Percentiles rank a stretch among this genome's conserved stretches.
phyloP scores from a whole-genome alignment of 148 eudicot species.

The Spergularia bocconei region DNA sequence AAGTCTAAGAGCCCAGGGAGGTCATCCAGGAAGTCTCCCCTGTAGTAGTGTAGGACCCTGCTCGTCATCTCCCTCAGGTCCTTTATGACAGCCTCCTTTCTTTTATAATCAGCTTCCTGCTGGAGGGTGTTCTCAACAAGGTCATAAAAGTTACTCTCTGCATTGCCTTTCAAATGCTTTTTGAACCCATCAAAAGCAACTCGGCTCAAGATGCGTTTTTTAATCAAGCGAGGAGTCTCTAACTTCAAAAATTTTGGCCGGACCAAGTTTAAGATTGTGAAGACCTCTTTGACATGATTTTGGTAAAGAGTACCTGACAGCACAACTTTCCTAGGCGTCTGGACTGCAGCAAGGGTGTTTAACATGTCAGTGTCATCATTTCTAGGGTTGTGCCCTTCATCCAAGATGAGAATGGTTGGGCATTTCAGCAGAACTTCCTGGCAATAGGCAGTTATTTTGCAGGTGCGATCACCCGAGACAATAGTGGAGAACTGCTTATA shows the following conservation, averaged over 20 bases:
- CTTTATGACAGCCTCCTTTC: conserved; percentile 61
- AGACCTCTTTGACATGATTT: conserved; percentile 88
- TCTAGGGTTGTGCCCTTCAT: conserved; percentile 94
- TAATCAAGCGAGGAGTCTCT: conserved; percentile 50
- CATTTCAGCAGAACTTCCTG: conserved; percentile 51
- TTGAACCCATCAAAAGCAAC: conserved; percentile 42
- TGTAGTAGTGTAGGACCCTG: conserved; percentile 79
- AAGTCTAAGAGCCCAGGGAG: conserved; percentile 86
- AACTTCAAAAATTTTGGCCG: conserved; percentile 69
- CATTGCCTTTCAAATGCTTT: conserved; percentile 42
- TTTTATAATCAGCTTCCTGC: conserved; percentile 55
- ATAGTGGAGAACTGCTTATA: conserved; percentile 76
- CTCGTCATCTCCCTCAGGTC: conserved; percentile 84
- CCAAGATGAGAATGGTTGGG: conserved; percentile 73
- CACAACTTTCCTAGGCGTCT: conserved; percentile 86
- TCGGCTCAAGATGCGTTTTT: conserved; percentile 57
- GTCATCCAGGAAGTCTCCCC: conserved; percentile 83
- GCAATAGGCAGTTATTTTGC: conserved; percentile 49
- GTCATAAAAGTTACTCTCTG: conserved; percentile 63
- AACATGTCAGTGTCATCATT: conserved; percentile 78
- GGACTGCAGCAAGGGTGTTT: conserved; percentile 65
- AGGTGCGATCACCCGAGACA: conserved; percentile 50
- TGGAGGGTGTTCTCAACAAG: conserved; percentile 69
- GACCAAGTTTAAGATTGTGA: conserved; percentile 77
- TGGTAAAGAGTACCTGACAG: conserved; percentile 94